These are phyloP conservation scores for Xylaria acuta DNA, from an alignment of 495 filamentous ascomycete genomes.

Conservation along the genomic window DNA sequence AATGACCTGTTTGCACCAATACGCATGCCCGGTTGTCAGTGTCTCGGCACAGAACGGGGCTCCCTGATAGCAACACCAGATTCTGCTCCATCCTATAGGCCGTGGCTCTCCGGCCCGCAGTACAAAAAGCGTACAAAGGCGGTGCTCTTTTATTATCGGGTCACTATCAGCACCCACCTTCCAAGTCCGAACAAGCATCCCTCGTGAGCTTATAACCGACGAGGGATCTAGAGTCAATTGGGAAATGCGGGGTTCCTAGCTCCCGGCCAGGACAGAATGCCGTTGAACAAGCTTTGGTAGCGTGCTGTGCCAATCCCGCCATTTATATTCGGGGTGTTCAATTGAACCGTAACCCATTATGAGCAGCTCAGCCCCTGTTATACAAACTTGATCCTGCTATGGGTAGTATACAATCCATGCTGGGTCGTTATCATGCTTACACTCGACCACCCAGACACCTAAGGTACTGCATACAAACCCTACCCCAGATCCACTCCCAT, in stretches of 20 bases:
- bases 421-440: not conserved
- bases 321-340: not conserved
- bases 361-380: not conserved
- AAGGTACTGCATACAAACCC: too few species aligned
- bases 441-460: not conserved
- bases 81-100: constrained; percentile 14
- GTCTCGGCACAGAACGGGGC: not conserved
- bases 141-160: not conserved
- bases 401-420: not conserved
- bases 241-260: constrained; percentile 20
- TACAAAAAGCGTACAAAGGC: not conserved
- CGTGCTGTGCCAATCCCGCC: not conserved
- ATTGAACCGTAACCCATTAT: not conserved
- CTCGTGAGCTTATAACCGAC: not conserved
- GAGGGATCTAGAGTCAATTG: not conserved
- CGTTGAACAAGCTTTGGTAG: constrained; percentile 12
- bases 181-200: constrained; percentile 25
- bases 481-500: not conserved
- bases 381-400: not conserved
- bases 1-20: not conserved
- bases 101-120: not conserved
- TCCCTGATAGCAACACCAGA: constrained; percentile 14
- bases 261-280: not conserved
- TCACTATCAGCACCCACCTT: constrained; percentile 20
- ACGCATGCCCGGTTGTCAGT: not conserved